Base-by-base conservation (phyloP, 768 basidiomycete species). In the Leccinellum luteum region DNA sequence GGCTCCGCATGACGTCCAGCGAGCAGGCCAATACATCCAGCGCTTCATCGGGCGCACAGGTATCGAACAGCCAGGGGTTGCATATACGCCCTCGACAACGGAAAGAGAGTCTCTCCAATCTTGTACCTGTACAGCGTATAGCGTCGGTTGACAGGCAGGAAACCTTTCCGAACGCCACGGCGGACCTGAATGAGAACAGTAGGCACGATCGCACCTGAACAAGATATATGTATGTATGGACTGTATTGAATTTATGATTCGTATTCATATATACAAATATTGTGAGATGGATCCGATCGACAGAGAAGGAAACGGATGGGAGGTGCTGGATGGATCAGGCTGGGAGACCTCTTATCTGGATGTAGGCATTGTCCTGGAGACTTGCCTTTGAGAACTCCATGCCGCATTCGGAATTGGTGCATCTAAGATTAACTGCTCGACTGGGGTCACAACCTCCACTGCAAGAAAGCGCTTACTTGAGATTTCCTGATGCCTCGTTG, bases 41-140 rank as follows among this genome's bases (percentile, higher is more conserved):
- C 12, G 19, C 55, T 12, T 66, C 64, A 8, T 59, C 63, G 2
- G 50, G 64, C 52, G 14, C 64, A 43, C 71, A 60, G 19, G 34
- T 44, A 3, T 51, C 64, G 9, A 76, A 79, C 23, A 68, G 71
- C 23, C 79, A 81, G 45, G 73, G 75, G 32, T 61, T 81, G 64
- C 76, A 82, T 48, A 75, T 77, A 62, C 78, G 78, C 48, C 81
- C 78, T 61, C 79, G 87, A 55, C 72, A 76, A 57, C 78, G 90
- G 52, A 85, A 79, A 65, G 73, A 78, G 27, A 90, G 87, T 59
- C 77, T 93, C 38, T 81, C 84, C 12, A 85, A 87, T 66, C 76
- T 78, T 38, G 80, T 92, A 31, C 68, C 81, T 15, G 87, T 92
- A 5, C 76, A 77, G 56, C 79, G 85, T 25, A 82, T 92, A 63